Evolutionary conservation across 2,329 filamentous ascomycete species (phyloP).

Genomic region (Cladophialophora chaetospira): DNA sequence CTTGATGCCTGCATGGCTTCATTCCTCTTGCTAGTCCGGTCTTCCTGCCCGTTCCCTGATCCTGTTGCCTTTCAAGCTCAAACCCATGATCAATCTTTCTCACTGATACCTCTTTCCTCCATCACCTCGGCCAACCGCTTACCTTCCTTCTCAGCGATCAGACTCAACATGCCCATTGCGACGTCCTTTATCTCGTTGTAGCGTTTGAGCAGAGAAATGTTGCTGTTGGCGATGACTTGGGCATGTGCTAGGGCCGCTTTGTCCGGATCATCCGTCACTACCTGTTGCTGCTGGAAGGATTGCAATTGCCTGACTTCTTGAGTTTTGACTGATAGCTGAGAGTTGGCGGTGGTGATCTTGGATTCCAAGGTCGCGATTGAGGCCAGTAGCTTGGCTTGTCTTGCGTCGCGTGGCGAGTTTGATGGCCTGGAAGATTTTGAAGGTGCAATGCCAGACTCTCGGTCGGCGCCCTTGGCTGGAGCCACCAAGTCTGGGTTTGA

Average conservation of each 20-base stretch:
- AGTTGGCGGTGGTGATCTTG: conserved; percentile 11
- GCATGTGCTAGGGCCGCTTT: conserved; percentile 38
- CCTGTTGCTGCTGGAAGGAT: neutral
- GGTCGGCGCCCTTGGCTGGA: too few species aligned
- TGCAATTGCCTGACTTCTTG: conserved; percentile 10
- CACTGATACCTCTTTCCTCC: conserved; percentile 16
- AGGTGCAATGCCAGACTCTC: neutral
- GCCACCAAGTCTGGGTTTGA: too few species aligned
- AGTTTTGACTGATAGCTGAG: conserved; percentile 5
- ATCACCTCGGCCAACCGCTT: conserved; percentile 28
- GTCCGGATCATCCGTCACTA: conserved; percentile 29
- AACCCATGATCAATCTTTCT: conserved; percentile 21
- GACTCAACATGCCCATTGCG: conserved; percentile 64
- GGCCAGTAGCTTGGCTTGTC: neutral
- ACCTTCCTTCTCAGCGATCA: conserved; percentile 60
- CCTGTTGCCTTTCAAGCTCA: too few species aligned
- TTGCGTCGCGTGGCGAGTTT: neutral
- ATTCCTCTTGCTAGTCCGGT: too few species aligned
- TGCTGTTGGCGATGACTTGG: conserved; percentile 58
- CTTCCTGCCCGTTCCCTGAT: too few species aligned
- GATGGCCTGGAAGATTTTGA: neutral
- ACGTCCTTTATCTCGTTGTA: conserved; percentile 74
- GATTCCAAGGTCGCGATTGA: conserved; percentile 9
- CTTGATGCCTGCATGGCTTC: too few species aligned
- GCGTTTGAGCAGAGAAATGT: conserved; percentile 66